These are phyloP conservation scores for Venturia oleaginea DNA, from an alignment of 2,329 filamentous ascomycete species.

Conservation along the genomic window DNA sequence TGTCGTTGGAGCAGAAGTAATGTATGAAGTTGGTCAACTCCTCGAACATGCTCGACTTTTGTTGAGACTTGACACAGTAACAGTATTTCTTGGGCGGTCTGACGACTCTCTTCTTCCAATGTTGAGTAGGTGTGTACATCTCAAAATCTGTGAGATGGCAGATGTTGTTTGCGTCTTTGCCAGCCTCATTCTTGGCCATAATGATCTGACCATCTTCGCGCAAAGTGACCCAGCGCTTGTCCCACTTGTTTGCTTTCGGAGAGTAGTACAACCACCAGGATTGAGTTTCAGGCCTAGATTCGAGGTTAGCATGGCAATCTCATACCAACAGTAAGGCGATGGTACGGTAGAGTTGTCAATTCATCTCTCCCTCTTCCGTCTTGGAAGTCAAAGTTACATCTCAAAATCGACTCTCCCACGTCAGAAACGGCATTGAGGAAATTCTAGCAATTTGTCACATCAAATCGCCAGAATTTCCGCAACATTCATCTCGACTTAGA, in stretches of 20 bases:
- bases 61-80: conserved; percentile 85
- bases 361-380: not conserved
- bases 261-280: conserved; percentile 71
- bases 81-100: conserved; percentile 79
- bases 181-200: conserved; percentile 58
- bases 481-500: not conserved
- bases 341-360: not conserved
- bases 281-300: conserved; percentile 49
- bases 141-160: conserved; percentile 91
- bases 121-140: conserved; percentile 68
- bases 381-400: not conserved
- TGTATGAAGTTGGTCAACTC: conserved; percentile 82
- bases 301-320: not conserved
- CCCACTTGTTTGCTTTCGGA: conserved; percentile 76
- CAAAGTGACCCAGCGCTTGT: conserved; percentile 71
- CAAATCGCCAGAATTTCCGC: not conserved
- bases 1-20: conserved; percentile 78
- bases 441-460: not conserved
- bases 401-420: not conserved
- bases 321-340: not conserved
- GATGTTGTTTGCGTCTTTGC: conserved; percentile 58
- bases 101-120: conserved; percentile 59
- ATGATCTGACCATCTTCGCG: conserved; percentile 61
- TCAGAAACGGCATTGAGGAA: not conserved
- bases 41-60: conserved; percentile 76